These are phyloP conservation scores for Heterobasidion annosum DNA, from an alignment of 1,284 basidiomycete species.

Conservation along the genomic window DNA sequence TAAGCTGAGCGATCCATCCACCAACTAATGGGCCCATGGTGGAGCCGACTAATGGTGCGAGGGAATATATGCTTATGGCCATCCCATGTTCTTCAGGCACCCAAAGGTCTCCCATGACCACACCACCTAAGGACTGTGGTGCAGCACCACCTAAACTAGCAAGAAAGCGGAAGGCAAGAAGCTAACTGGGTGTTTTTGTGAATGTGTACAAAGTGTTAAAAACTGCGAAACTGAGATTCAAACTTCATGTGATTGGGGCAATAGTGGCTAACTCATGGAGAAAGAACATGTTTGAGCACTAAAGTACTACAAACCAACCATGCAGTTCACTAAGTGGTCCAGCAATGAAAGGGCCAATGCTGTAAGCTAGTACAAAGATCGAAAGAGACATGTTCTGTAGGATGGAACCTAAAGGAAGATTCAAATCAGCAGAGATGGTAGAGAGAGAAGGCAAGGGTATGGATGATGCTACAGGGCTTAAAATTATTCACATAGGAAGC, in stretches of 20 bases:
- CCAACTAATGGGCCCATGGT: slow-evolving; percentile 33
- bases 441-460: slow-evolving; percentile 57
- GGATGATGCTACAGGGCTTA: slow-evolving; percentile 51
- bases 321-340: slow-evolving; percentile 46
- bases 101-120: slow-evolving; percentile 66
- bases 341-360: slow-evolving; percentile 46
- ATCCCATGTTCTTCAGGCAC: slow-evolving; percentile 57
- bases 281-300: slow-evolving; percentile 45
- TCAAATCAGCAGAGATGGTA: slow-evolving; percentile 43
- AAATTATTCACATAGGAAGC: slow-evolving; percentile 39
- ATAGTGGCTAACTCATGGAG: slow-evolving; percentile 23
- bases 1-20: slow-evolving; percentile 1
- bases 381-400: slow-evolving; percentile 46
- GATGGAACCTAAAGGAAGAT: slow-evolving; percentile 36
- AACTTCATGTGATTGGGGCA: neutral
- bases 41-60: slow-evolving; percentile 57
- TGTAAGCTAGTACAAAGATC: slow-evolving; percentile 58
- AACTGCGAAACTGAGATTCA: slow-evolving; percentile 19
- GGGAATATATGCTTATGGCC: slow-evolving; percentile 61
- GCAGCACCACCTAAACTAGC: slow-evolving; percentile 56
- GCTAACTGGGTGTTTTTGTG: slow-evolving; percentile 41
- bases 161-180: slow-evolving; percentile 56
- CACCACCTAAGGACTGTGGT: slow-evolving; percentile 51
- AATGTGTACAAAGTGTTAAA: slow-evolving; percentile 62
- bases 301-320: slow-evolving; percentile 27